Conservation (phyloP, 106 monocot species). For the Triglochin maritima region DNA sequence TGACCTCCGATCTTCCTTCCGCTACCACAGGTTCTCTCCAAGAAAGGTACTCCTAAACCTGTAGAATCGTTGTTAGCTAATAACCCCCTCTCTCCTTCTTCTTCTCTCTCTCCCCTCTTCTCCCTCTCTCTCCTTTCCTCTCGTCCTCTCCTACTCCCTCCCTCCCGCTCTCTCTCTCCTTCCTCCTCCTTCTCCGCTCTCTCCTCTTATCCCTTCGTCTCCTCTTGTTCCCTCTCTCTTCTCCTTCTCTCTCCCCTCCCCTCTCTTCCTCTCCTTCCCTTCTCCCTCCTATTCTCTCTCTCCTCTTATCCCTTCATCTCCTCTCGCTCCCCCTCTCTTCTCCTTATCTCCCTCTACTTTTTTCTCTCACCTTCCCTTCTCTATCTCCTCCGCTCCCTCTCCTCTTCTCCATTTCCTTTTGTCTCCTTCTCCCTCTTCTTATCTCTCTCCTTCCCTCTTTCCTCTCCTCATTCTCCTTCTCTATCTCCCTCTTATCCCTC, state of each 20-base stretch:
- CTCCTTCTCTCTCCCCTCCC: not conserved
- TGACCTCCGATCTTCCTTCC: not conserved
- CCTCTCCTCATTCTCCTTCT: not conserved
- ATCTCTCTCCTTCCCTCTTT: not conserved
- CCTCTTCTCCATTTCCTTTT: not conserved
- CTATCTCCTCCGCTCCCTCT: not conserved
- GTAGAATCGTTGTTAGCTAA: too few relatives aligned
- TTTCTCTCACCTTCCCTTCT: too few relatives aligned
- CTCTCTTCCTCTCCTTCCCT: not conserved
- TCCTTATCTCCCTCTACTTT: too few relatives aligned
- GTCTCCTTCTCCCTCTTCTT: not conserved
- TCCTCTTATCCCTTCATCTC: too few relatives aligned
- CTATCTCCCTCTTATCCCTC: not conserved
- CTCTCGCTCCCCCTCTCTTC: too few relatives aligned
- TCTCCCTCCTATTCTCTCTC: too few relatives aligned
- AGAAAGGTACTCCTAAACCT: too few relatives aligned
- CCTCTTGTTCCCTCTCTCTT: not conserved
- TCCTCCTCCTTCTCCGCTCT: not conserved
- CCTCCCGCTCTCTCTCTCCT: not conserved
- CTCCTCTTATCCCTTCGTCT: not conserved
- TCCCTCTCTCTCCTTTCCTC: not conserved
- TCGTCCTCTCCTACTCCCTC: not conserved
- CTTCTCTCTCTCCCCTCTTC: not conserved
- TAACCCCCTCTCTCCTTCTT: not conserved
- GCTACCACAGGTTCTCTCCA: too few relatives aligned